Conservation (phyloP, 1,284 basidiomycete genomes). For the Moniliophthora roreri region DNA sequence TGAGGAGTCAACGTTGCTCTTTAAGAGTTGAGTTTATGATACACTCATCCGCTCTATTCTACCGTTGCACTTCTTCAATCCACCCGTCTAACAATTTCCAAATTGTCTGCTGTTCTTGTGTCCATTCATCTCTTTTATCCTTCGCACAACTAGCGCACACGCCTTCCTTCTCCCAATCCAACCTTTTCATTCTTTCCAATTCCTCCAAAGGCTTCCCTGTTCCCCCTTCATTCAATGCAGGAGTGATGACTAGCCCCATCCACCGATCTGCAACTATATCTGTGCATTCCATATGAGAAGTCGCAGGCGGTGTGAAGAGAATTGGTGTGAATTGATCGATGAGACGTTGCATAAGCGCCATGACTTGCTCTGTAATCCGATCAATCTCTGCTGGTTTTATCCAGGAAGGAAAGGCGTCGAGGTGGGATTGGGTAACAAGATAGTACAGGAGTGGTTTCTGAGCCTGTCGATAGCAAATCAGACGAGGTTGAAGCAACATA, state of each 20-base stretch:
- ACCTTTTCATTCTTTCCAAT: no score
- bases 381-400: no score
- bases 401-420: constrained; percentile 6
- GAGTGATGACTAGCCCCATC: no score
- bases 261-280: no score
- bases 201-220: constrained; percentile 70
- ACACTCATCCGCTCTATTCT: no score
- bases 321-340: constrained; percentile 69
- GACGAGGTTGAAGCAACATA: constrained; percentile 38
- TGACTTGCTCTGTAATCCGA: constrained; percentile 35
- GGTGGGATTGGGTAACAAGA: constrained; percentile 7
- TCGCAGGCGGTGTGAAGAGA: constrained; percentile 67
- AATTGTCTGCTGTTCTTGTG: constrained; percentile 52
- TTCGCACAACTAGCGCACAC: constrained; percentile 56
- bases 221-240: constrained; percentile 54
- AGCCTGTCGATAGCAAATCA: not conserved
- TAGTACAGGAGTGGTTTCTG: constrained; percentile 14
- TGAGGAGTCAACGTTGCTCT: no score
- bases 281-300: constrained; percentile 69
- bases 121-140: constrained; percentile 68
- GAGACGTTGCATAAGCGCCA: constrained; percentile 44
- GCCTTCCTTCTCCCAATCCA: constrained; percentile 58
- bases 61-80: constrained; percentile 25
- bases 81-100: constrained; percentile 65
- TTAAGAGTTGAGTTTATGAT: no score